Evolutionary conservation across 495 filamentous ascomycete genomes (phyloP), one percentile per base, ranked within the genome.

Genomic region (Aspergillus funiculosus): DNA sequence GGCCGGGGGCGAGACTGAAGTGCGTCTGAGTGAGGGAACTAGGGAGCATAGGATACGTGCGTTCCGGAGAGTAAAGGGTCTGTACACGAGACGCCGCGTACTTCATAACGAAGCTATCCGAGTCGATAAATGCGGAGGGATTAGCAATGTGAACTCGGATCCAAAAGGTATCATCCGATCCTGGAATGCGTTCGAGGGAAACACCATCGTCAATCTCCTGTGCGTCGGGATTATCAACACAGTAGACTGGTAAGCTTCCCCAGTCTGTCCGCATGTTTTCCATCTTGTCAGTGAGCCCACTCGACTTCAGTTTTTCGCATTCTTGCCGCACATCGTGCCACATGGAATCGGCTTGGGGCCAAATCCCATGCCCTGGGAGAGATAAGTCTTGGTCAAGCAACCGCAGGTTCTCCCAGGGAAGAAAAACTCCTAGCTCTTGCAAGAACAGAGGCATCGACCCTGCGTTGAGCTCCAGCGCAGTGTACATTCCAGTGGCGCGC

Each of bases 81-180:
- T 82, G 68, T 2, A 75, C 65, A 21, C 82, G 70, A 22, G 77
- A 64, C 24, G 79, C 73, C 0, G 90, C 89, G 52, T 82, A 76
- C 50, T 78, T 65, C 14, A 82, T 79, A 11, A 86, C 59, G 8
- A 65, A 56, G 35, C 79, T 68, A 13, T 80, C 69, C 9, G 73
- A 75, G 1, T 58, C 32, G 42, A 97, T 72, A 52, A 84, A 85
- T n/a, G 92, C 87, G 3, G 89, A 84, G 1, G 91, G 94, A 57
- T 97, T 92, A n/a, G 94, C 92, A 26, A 94, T 72, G 58, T 98
- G 92, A 8, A 94, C 63, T 57, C 86, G 89, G 22, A 97, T 68
- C 94, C 94, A 97, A 54, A 78, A 84, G 5, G 54, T 61, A 47
- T 68, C 62, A 13, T 65, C 50, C 11, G 83, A 77, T 3, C 72